These are phyloP conservation scores for Ramalina intermedia DNA, from an alignment of 495 filamentous ascomycete genomes.

Conservation along the genomic window DNA sequence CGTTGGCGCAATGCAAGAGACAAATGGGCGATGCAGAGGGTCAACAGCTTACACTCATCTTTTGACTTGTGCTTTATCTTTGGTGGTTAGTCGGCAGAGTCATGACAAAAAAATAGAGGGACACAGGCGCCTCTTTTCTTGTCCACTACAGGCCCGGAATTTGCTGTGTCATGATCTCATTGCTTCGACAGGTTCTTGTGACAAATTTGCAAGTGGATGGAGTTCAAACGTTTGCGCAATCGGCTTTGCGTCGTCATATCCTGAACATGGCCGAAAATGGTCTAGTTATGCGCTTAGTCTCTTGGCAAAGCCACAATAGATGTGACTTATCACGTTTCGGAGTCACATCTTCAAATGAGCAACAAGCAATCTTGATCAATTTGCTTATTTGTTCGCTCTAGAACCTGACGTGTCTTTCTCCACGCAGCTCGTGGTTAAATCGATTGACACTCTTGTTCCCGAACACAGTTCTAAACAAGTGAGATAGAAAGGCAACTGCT, in stretches of 20 bases:
- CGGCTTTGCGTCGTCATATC: too few species aligned
- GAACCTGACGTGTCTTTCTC: constrained; percentile 80
- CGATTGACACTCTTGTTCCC: constrained; percentile 84
- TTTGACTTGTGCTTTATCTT: constrained; percentile 18
- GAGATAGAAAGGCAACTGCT: not conserved
- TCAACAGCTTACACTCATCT: constrained; percentile 34
- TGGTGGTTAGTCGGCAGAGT: constrained; percentile 34
- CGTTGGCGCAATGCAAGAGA: not conserved
- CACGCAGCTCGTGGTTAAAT: constrained; percentile 79
- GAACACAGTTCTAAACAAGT: not conserved
- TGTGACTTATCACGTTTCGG: not conserved
- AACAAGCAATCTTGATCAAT: too few species aligned
- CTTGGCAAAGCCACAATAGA: too few species aligned
- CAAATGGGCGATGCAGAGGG: not conserved
- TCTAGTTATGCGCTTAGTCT: too few species aligned
- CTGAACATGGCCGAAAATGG: not conserved
- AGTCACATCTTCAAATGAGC: too few species aligned
- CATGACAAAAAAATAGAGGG: constrained; percentile 19
- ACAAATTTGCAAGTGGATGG: too few species aligned
- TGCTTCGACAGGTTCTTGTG: too few species aligned
- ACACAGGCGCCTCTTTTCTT: not conserved
- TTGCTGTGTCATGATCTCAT: too few species aligned
- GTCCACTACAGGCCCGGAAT: too few species aligned
- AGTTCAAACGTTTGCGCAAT: too few species aligned
- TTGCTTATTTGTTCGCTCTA: not conserved